Conservation (phyloP, 148 eudicot species). For the Vaccinium vitisidaea region DNA sequence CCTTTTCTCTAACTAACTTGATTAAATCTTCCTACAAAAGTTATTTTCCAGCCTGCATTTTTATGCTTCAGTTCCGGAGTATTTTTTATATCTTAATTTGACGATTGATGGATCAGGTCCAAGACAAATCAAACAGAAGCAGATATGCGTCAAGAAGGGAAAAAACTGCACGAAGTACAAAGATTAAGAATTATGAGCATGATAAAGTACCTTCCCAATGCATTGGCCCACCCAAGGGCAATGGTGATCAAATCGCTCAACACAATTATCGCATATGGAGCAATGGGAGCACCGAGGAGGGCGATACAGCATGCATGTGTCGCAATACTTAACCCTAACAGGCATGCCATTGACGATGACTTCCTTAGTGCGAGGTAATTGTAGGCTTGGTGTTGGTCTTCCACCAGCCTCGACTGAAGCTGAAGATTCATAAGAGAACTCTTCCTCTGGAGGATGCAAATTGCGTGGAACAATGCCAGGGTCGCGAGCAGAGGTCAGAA, state of each 20-base stretch:
- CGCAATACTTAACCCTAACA: constrained; percentile 60
- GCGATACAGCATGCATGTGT: constrained; percentile 69
- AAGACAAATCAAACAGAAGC: not conserved
- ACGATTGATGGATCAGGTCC: not conserved
- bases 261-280: constrained; percentile 61
- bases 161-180: not conserved
- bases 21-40: not conserved
- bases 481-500: constrained; percentile 56
- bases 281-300: constrained; percentile 78
- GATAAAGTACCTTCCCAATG: constrained; percentile 45
- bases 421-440: constrained; percentile 37
- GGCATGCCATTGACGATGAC: constrained; percentile 47
- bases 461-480: constrained; percentile 72
- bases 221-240: constrained; percentile 81
- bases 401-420: constrained; percentile 42
- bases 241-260: constrained; percentile 66
- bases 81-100: not conserved
- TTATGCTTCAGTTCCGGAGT: not conserved
- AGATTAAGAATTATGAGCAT: not conserved
- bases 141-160: not conserved
- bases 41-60: not conserved
- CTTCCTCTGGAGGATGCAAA: constrained; percentile 63
- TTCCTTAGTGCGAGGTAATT: constrained; percentile 52
- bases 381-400: constrained; percentile 45
- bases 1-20: not conserved